Base-by-base conservation (phyloP, 768 basidiomycete genomes). In the Termitomyces sp. region DNA sequence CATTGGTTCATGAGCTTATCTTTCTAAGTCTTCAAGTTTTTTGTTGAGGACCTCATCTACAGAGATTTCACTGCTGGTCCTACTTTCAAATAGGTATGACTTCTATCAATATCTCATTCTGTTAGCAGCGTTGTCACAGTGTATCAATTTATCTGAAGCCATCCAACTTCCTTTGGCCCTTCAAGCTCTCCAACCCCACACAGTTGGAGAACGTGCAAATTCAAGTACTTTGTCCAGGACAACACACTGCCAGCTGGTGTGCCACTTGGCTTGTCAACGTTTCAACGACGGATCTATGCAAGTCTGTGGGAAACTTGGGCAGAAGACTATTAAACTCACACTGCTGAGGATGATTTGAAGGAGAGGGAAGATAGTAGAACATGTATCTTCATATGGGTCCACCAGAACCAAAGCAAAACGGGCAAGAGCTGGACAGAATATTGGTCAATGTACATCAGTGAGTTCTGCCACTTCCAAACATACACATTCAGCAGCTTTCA, bases 101-200 rank as follows among this genome's bases (percentile, higher is more conserved):
- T 76, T 50, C 53, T 40, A 22, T 40, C 11, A 32, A 7, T 1
- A n/a, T 35, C 32, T 18, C 33, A 6, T 57, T 4, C n/a, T 52
- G 40, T 16, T 1, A n/a, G n/a, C n/a, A n/a, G n/a, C n/a, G n/a
- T n/a, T n/a, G n/a, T n/a, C 7, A 49, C 28, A 61, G 36, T 24
- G 22, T 72, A 13, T 66, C 65, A 9, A 54, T 55, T 32, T 8
- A 40, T 32, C 45, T 51, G 18, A 46, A 91, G 90, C 91, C 89
- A 60, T 86, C 91, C 67, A 96, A 94, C 86, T 96, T 96, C 88
- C 89, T 98, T 57, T 98, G 96, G 96, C 97, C 97, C 28, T 98
- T 99, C 87, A 99, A 99, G 77, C 91, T 99, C 65, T 98, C 95
- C 71, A 98, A 98, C 87, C 96, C 97, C 59, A 98, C 86, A 66